phyloP scores from a whole-genome alignment of 106 monocot genomes.

The Dioscorea alata region DNA sequence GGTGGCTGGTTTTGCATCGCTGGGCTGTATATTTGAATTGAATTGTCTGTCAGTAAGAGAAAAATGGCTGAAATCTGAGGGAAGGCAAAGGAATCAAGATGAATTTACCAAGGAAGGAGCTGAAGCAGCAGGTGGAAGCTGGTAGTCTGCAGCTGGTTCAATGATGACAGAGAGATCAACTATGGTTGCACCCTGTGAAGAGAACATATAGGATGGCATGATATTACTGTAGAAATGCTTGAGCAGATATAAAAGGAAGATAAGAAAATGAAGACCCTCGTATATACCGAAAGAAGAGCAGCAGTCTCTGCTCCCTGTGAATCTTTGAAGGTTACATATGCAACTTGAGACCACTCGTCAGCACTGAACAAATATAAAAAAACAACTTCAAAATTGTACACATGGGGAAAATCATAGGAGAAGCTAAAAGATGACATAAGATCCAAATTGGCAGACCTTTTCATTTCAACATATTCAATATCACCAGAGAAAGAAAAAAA shows the following conservation, averaged over 20 bases:
- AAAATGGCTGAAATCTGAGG: not conserved
- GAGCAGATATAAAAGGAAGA: not conserved
- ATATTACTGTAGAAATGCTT: no score
- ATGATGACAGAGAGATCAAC: conserved; percentile 80
- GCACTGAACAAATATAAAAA: conserved; percentile 10
- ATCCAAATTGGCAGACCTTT: not conserved
- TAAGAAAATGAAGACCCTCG: not conserved
- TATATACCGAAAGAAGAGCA: conserved; percentile 28
- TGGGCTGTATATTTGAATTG: conserved; percentile 9
- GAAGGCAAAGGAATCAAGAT: not conserved
- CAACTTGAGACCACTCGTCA: conserved; percentile 37
- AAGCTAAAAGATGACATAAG: no score
- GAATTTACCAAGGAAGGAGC: conserved; percentile 14
- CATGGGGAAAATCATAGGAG: not conserved
- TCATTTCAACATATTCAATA: conserved; percentile 10
- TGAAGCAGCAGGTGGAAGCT: conserved; percentile 38
- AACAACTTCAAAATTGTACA: not conserved
- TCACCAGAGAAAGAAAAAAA: conserved; percentile 10
- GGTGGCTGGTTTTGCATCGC: conserved; percentile 19
- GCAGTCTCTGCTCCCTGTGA: conserved; percentile 44
- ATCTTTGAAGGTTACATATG: conserved; percentile 41
- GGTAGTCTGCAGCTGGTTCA: conserved; percentile 57
- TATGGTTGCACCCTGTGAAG: conserved; percentile 82
- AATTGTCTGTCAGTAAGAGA: not conserved
- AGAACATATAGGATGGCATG: no score